Conservation (phyloP, 768 basidiomycete genomes). For the Dentipellis sp. region DNA sequence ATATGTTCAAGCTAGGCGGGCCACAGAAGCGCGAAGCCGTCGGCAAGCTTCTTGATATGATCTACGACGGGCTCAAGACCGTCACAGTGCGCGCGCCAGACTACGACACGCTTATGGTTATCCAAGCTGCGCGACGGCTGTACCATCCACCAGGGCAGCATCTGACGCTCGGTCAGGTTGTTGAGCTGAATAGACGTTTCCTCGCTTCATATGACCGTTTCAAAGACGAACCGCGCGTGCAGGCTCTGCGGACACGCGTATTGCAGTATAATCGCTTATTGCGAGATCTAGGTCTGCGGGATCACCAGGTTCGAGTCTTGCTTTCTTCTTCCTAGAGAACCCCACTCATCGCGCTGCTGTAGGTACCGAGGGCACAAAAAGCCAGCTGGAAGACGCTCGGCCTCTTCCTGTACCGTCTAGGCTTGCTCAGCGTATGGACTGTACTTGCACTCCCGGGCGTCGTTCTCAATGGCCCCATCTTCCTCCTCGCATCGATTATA, state of each 20-base stretch:
- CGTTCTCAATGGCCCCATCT: constrained; percentile 85
- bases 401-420: constrained; percentile 72
- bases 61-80: constrained; percentile 90
- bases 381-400: constrained; percentile 81
- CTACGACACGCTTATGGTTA: constrained; percentile 97
- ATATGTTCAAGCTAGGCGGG: constrained; percentile 89
- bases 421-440: constrained; percentile 75
- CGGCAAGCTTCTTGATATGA: constrained; percentile 79
- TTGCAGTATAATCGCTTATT: constrained; percentile 83
- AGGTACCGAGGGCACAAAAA: constrained; percentile 81
- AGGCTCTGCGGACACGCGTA: constrained; percentile 68
- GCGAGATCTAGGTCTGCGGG: constrained; percentile 82
- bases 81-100: constrained; percentile 97
- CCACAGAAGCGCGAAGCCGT: constrained; percentile 84
- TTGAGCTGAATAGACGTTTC: constrained; percentile 87
- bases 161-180: constrained; percentile 87
- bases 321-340: neutral
- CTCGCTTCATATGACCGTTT: constrained; percentile 88
- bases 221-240: constrained; percentile 84
- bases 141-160: constrained; percentile 93
- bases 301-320: constrained; percentile 66
- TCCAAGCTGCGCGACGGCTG: constrained; percentile 87
- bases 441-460: constrained; percentile 82
- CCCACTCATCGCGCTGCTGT: neutral
- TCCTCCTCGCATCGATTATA: constrained; percentile 82